Base-by-base conservation (phyloP, 768 basidiomycete genomes). In the Boletus fagicola region DNA sequence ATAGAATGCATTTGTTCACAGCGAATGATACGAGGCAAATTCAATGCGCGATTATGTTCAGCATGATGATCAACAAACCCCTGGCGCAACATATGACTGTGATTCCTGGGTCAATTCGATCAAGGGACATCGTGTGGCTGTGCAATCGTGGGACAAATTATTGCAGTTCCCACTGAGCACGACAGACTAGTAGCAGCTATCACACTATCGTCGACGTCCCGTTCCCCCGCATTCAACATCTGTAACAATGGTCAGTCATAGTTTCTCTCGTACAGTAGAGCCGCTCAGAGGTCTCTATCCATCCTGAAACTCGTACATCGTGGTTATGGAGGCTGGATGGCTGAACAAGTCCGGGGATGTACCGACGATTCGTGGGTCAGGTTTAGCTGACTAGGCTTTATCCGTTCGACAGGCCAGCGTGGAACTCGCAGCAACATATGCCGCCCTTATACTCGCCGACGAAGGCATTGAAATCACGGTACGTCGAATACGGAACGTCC, bases 401-500 rank as follows among this genome's bases (percentile, higher is more conserved):
- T 44, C 18, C 50, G 33, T 31, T 12, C 5, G 9, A 46, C 60
- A 81, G 82, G 80, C 82, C 71, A 76, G 82, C 69, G 58, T 72
- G 53, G 96, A 98, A 74, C 90, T 96, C 72, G 93, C 94, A 66
- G 80, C 94, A 61, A 90, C 94, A 66, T 98, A 98, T 80, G 94
- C 96, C 71, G 92, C 94, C 65, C 90, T 99, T 70, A 98, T 98
- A 78, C 93, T 98, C 72, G 95, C 94, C 65, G 97, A 98, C 79
- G 95, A 97, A 63, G 88, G 88, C 67, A 78, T 96, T 70, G 96
- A 98, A 82, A 98, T 99, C 72, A 97, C 96, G 63, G 95, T 97
- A 68, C 68, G 93, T 85, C 20, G 15, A 5, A 33, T 28, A 22
- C 40, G 3, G 47, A 24, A 3, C 13, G n/a, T 30, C 45, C 24